These are phyloP conservation scores for Pterothamnion heteromorphum DNA, from an alignment of 31 red algal genomes.

Conservation along the genomic window DNA sequence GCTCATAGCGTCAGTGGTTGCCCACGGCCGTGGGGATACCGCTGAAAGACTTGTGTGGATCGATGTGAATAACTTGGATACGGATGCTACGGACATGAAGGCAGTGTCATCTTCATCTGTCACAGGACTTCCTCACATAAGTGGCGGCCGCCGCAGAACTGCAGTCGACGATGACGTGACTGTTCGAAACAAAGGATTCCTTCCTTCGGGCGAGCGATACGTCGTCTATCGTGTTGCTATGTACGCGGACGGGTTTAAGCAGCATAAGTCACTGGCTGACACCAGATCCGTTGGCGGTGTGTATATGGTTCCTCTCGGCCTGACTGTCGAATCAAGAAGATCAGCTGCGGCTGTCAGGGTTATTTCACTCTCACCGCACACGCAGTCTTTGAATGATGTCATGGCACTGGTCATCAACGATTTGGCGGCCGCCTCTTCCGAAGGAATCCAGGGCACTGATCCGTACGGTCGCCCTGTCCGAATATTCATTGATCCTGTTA, in stretches of 20 bases:
- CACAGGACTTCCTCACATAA: background rate
- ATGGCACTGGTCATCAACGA: background rate
- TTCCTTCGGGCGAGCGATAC: too few species aligned
- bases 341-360: background rate
- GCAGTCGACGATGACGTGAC: background rate
- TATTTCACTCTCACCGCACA: background rate
- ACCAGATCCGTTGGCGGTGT: background rate
- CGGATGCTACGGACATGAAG: background rate
- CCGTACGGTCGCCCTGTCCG: background rate
- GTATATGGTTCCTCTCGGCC: constrained; percentile 1
- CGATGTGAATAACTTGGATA: background rate
- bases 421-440: background rate
- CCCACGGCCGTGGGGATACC: background rate
- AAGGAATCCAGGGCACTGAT: background rate
- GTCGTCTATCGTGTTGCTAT: too few species aligned
- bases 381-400: too few species aligned
- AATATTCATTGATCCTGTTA: background rate
- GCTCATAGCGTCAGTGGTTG: background rate
- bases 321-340: background rate
- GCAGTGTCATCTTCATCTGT: background rate
- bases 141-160: background rate
- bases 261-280: too few species aligned
- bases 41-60: background rate
- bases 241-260: too few species aligned
- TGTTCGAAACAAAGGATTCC: too few species aligned